Base-by-base conservation (phyloP, 2,329 filamentous ascomycete genomes). In the Colletotrichum lupini region DNA sequence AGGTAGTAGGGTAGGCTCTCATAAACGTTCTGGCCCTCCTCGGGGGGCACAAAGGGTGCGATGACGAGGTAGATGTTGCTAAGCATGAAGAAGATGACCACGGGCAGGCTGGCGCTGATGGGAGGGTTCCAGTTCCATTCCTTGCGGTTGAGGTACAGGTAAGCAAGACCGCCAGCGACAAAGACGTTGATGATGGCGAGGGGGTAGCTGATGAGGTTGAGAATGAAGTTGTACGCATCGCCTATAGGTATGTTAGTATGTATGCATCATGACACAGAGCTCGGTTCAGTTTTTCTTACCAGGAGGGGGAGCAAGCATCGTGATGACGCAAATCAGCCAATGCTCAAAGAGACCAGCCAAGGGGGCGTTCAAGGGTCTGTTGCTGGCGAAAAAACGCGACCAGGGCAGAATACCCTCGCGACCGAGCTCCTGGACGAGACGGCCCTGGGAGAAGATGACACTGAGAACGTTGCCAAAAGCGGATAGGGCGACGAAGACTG, bases 381-480 rank as follows among this genome's bases (percentile, higher is more conserved):
- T 92, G 80, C 88, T 90, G 14, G 91, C 90, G 85, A 89, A 92
- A 76, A 93, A 83, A 1, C 84, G 82, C 0, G 90, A 91, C 70
- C 89, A 91, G 0, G 91, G 91, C 2, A 93, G 81, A n/a, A 93
- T 86, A 32, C 91, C 91, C 80, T 93, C 91, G 12, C 90, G 88
- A 4, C 90, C 91, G 19, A 92, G 87, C 79, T 92, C 91, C 80
- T 92, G 91, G 0, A 91, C 91, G 5, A 93, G 83, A 66, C 91
- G 87, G 7, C 91, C 90, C 80, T 93, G 91, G 0, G 91, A 91
- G 81, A 93, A 93, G 74, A 92, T 92, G 74, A 93, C 90, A 69
- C 86, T 89, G 59, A 93, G 84, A 16, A 93, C 89, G 76, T 93
- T 93, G 32, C 91, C 92, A 75, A 92, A 91, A 4, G 91, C 91